phyloP scores from a whole-genome alignment of 805 yeast species.

The Yarrowia divulgata region DNA sequence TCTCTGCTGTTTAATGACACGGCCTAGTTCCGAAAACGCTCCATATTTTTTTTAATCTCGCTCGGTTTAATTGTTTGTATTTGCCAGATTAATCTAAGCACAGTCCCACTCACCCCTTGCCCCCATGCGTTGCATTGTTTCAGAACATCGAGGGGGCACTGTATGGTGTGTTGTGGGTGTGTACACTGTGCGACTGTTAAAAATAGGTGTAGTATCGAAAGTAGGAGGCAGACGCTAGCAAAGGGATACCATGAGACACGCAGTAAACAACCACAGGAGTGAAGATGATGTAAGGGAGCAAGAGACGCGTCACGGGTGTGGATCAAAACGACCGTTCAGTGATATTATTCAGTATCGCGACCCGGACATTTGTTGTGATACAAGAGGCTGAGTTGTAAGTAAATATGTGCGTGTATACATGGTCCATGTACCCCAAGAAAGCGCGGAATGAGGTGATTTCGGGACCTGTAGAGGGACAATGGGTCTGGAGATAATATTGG shows the following conservation, averaged over 20 bases:
- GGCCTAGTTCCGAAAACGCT: not conserved
- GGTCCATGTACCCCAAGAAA: slow-evolving; percentile 3
- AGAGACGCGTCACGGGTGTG: not conserved
- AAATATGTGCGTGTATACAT: slow-evolving; percentile 13
- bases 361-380: not conserved
- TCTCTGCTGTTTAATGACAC: not conserved
- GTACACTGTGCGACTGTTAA: not conserved
- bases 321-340: too few species aligned
- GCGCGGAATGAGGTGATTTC: slow-evolving; percentile 1
- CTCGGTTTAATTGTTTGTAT: not conserved
- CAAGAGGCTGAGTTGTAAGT: slow-evolving; percentile 4
- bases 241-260: too few species aligned
- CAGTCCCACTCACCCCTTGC: not conserved
- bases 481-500: not conserved
- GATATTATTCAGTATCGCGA: too few species aligned
- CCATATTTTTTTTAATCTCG: too few species aligned
- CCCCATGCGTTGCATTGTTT: slow-evolving; percentile 13
- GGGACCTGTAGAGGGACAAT: not conserved
- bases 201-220: slow-evolving; percentile 31
- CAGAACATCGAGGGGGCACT: slow-evolving; percentile 29
- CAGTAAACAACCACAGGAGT: too few species aligned
- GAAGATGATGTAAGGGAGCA: not conserved
- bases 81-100: too few species aligned
- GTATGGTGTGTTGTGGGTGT: slow-evolving; percentile 10
- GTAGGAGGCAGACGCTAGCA: slow-evolving; percentile 12